Evolutionary conservation across 1,139 yeast genomes (phyloP).

Genomic region (Ogataea hybrid): DNA sequence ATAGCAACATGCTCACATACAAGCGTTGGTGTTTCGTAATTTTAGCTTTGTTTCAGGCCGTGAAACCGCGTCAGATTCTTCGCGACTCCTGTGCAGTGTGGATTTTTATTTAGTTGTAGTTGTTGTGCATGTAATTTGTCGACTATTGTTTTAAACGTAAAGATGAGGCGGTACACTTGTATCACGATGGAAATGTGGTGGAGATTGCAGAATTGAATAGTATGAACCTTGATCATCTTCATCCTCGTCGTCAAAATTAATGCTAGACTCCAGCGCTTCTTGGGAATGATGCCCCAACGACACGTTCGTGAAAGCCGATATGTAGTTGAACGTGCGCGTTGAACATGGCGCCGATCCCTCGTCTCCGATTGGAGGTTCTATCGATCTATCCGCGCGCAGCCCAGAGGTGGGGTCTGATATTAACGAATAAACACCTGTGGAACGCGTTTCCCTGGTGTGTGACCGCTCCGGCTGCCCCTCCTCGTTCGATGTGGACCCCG

Average conservation of each 20-base stretch:
- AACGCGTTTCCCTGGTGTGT: background rate
- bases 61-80: constrained; percentile 5
- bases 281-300: background rate
- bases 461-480: background rate
- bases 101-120: background rate
- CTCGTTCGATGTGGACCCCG: background rate
- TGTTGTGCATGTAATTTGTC: background rate
- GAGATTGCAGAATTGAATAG: constrained; percentile 10
- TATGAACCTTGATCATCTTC: constrained; percentile 8
- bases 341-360: background rate
- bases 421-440: constrained; percentile 2
- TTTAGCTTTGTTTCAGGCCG: constrained; percentile 8
- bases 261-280: background rate
- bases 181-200: constrained; percentile 8
- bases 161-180: background rate
- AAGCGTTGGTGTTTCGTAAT: background rate
- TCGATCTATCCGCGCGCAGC: background rate
- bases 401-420: constrained; percentile 1
- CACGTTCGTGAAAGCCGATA: background rate
- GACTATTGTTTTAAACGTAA: background rate
- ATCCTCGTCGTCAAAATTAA: constrained; percentile 1
- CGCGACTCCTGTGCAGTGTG: constrained; percentile 3
- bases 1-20: no score
- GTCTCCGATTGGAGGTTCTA: background rate
- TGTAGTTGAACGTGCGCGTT: constrained; percentile 1